Base-by-base conservation (phyloP, 352 stramenopile species). In the Globisporangium canariense region DNA sequence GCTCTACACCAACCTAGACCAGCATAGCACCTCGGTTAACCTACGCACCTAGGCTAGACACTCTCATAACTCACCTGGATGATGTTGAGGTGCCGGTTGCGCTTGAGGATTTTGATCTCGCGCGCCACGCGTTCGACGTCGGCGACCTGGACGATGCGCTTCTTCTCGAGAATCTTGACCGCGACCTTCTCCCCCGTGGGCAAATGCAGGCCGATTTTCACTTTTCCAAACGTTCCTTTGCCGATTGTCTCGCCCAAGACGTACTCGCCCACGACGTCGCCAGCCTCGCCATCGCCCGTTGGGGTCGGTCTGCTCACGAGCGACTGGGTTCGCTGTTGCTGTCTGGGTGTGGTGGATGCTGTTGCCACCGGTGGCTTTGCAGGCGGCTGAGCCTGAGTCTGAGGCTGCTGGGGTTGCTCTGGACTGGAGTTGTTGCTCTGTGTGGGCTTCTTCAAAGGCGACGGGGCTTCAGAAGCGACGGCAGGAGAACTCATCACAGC, bases 21-120 rank as follows among this genome's bases (percentile, higher is more conserved):
- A 50, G 10, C 25, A 55, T 13, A 47, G 14, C 20, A 14, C 41
- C 41, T 41, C 20, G 3, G 13, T 20, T 4, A 36, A 36, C 32
- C 32, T 36, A 9, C 4, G 32, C 7, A 8, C 32, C 32, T 36
- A 36, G 32, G 32, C 32, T 36, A 36, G 32, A 8, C 32, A 36
- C 32, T 36, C 32, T 36, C 18, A n/a, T 18, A 9, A 43, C 50
- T 4, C 51, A 84, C 69, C 60, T 96, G 90, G n/a, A 97, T 94
- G 34, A 98, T 86, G 61, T 98, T 97, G 4, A 72, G 65, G 69
- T 98, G 93, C 25, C 82, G 79, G 58, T 93, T 92, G 28, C 82
- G 79, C 72, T 98, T 98, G 18, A 98, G 79, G 56, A 98, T 98
- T 67, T 97, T 95, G 61, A 98, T 98, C 76, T 98, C 94, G 5